Conservation (phyloP, 352 stramenopile genomes). For the Globisporangium spiculum region DNA sequence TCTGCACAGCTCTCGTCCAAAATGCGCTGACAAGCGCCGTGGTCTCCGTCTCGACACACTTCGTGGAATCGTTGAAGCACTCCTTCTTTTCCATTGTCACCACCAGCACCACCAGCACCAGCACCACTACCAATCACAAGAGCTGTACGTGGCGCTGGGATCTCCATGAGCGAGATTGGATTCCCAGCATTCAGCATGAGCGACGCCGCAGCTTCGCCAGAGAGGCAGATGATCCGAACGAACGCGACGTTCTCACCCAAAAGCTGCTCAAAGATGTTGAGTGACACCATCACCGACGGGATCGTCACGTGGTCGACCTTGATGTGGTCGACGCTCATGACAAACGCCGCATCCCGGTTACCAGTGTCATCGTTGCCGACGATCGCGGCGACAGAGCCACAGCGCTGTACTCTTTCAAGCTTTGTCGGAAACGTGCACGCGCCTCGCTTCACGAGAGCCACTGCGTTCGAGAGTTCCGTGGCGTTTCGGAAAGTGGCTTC, state of each 20-base stretch:
- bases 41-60: conserved; percentile 41
- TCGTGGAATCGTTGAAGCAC: conserved; percentile 19
- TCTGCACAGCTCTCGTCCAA: conserved; percentile 24
- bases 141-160: conserved; percentile 16
- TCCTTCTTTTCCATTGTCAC: neutral
- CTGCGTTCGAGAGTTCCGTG: conserved; percentile 26
- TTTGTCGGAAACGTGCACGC: conserved; percentile 71
- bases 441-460: conserved; percentile 57
- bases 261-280: conserved; percentile 36
- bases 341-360: conserved; percentile 50
- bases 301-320: conserved; percentile 62
- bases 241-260: conserved; percentile 17
- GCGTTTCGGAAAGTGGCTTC: conserved; percentile 35
- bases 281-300: conserved; percentile 69
- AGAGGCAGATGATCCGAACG: conserved; percentile 49
- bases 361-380: conserved; percentile 62
- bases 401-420: conserved; percentile 54
- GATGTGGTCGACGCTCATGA: conserved; percentile 75
- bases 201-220: conserved; percentile 36
- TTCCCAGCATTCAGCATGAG: conserved; percentile 23
- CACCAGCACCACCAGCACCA: neutral
- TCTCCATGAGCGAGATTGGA: conserved; percentile 23
- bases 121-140: neutral
- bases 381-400: conserved; percentile 54
- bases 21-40: conserved; percentile 37